Percentiles rank a stretch among this genome's conserved stretches.
phyloP scores from a whole-genome alignment of 2,329 filamentous ascomycete genomes.

The Albophoma yamanashiensis region DNA sequence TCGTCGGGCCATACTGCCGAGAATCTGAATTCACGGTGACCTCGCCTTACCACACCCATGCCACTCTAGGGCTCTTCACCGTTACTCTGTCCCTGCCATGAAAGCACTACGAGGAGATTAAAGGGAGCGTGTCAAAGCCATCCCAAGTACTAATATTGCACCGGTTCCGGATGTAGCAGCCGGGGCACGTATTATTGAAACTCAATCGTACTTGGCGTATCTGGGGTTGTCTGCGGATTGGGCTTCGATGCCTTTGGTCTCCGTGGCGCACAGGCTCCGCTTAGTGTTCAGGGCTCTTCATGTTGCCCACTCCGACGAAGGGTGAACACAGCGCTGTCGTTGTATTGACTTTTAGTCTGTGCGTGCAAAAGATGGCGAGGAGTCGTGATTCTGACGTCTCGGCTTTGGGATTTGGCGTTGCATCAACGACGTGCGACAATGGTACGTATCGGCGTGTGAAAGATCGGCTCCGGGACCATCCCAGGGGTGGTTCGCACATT shows the following conservation, averaged over 20 bases:
- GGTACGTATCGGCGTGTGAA: not conserved
- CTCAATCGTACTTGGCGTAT: not conserved
- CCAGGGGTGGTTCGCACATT: not conserved
- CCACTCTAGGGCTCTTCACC: not conserved
- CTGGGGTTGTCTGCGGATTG: not conserved
- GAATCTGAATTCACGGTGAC: not conserved
- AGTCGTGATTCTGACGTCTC: not conserved
- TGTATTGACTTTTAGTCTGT: not conserved
- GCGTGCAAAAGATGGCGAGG: not conserved
- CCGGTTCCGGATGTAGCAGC: not conserved
- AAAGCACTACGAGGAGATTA: not conserved
- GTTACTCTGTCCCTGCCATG: not conserved
- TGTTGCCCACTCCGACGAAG: not conserved
- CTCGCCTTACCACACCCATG: not conserved
- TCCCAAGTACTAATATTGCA: not conserved
- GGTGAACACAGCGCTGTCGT: not conserved
- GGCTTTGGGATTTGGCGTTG: not conserved
- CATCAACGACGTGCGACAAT: not conserved
- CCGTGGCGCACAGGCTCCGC: not conserved
- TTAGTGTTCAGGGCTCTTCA: not conserved
- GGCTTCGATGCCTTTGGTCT: not conserved
- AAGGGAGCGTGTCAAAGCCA: not conserved
- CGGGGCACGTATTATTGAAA: not conserved
- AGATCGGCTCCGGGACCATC: not conserved
- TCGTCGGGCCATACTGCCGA: not conserved